Conservation (phyloP, 305 asterid species). For the Rubia balearica region DNA sequence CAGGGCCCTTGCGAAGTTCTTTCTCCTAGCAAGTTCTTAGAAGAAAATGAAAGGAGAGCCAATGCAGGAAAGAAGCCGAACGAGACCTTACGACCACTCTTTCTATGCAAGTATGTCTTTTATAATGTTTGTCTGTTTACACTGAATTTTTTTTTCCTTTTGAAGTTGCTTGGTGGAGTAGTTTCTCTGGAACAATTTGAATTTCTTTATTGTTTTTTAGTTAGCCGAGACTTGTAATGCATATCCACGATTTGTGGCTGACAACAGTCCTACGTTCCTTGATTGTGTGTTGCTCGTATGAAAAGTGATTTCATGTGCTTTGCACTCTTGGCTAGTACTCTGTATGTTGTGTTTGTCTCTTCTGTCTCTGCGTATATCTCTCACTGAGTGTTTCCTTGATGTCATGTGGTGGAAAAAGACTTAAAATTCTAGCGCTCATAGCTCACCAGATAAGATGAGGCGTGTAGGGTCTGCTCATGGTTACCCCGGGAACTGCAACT, state of each 20-base stretch:
- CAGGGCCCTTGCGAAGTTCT: conserved; percentile 82
- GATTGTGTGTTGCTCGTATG: not conserved
- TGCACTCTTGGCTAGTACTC: not conserved
- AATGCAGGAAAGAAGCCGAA: conserved; percentile 31
- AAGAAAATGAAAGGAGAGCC: conserved; percentile 65
- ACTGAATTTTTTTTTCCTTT: not conserved
- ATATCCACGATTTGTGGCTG: not conserved
- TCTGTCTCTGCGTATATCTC: not conserved
- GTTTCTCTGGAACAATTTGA: not conserved
- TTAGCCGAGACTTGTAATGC: conserved; percentile 7
- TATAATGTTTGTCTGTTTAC: not conserved
- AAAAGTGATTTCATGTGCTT: not conserved
- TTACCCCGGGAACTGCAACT: not conserved
- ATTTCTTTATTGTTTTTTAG: not conserved
- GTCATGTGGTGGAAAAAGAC: not conserved
- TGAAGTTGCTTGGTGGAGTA: conserved; percentile 3
- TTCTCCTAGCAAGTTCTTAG: conserved; percentile 65
- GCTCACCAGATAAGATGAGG: not conserved
- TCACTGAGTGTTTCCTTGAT: not conserved
- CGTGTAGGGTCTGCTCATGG: not conserved
- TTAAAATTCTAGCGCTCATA: not conserved
- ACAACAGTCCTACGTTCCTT: not conserved
- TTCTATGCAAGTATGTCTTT: conserved; percentile 78
- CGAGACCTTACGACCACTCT: conserved; percentile 52
- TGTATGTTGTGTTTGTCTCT: not conserved